Base-by-base conservation (phyloP, 192 early-diverging fungal species). In the Backusella psychrophila region DNA sequence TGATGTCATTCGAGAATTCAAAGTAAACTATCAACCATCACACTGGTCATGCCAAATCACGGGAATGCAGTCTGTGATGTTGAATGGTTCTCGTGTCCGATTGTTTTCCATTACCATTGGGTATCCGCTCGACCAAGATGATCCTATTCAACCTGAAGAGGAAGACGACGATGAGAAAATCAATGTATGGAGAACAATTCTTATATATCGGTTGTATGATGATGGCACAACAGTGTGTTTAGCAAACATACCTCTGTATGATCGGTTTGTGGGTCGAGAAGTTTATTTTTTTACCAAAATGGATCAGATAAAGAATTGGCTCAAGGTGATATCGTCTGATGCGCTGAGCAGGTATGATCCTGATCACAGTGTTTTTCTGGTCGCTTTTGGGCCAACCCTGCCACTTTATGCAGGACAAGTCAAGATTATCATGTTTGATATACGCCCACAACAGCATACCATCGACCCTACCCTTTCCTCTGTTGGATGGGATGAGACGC, bases 181-280 rank as follows among this genome's bases (percentile, higher is more conserved):
- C 12, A 65, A 74, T 38, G 59, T 66, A 6, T 82, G 80, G 80
- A 73, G 78, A 59, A 59, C 74, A 4, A 52, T 82, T n/a, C 69
- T 77, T 36, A 66, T 82, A 4, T 82, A 82, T 66, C 80, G 73
- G 6, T 29, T 82, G 17, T 75, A 72, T 75, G 77, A 78, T 19
- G 77, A 82, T 35, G 80, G 77, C 4, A 53, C 74, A 8, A 78
- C 77, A 14, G 56, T 71, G 33, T 78, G 73, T 53, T 41, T 78
- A 35, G 77, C 76, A 11, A 41, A 77, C 46, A 31, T 78, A 1
- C 59, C 66, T n/a, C 19, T 78, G 7, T 31, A 70, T 52, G 68
- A 66, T 33, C 34, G 26, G 19, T 82, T 82, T 46, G 19, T 82
- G 36, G 80, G 77, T 7, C 35, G 73, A 46, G 80, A 75, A 8